Conservation (phyloP, 2,329 filamentous ascomycete species). For the Paraphoma sp. region DNA sequence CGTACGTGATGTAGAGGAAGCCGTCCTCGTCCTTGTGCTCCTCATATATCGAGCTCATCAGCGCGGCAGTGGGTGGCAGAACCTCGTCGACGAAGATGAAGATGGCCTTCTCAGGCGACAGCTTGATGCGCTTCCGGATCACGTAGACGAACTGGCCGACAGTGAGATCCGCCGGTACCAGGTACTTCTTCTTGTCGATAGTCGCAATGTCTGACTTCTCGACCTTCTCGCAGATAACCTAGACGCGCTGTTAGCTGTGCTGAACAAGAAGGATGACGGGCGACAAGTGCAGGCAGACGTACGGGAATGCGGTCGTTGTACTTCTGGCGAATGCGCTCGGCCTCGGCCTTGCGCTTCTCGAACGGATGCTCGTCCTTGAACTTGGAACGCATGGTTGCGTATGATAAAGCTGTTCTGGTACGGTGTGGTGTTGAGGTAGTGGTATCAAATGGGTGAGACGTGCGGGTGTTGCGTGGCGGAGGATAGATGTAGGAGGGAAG, state of each 20-base stretch:
- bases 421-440: conserved; percentile 13
- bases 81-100: conserved; percentile 99
- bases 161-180: conserved; percentile 95
- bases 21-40: conserved; percentile 92
- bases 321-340: conserved; percentile 98
- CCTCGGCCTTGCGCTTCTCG: conserved; percentile 99
- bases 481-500: conserved; percentile 33
- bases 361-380: conserved; percentile 99
- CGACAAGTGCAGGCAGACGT: conserved; percentile 54
- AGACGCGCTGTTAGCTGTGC: conserved; percentile 32
- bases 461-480: conserved; percentile 28
- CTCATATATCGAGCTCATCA: conserved; percentile 99
- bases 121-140: conserved; percentile 99
- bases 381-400: conserved; percentile 84
- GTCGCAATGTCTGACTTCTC: conserved; percentile 99
- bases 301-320: conserved; percentile 98
- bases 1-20: conserved; percentile 96
- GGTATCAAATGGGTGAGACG: conserved; percentile 6
- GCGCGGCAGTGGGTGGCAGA: conserved; percentile 90
- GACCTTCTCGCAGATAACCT: conserved; percentile 99
- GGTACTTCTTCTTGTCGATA: conserved; percentile 99
- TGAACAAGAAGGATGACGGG: conserved; percentile 1
- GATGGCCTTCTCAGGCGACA: conserved; percentile 99
- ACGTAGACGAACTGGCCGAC: conserved; percentile 99
- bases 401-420: conserved; percentile 12